phyloP scores from a whole-genome alignment of 2,329 filamentous ascomycete genomes.

The Colletotrichum coccodes region DNA sequence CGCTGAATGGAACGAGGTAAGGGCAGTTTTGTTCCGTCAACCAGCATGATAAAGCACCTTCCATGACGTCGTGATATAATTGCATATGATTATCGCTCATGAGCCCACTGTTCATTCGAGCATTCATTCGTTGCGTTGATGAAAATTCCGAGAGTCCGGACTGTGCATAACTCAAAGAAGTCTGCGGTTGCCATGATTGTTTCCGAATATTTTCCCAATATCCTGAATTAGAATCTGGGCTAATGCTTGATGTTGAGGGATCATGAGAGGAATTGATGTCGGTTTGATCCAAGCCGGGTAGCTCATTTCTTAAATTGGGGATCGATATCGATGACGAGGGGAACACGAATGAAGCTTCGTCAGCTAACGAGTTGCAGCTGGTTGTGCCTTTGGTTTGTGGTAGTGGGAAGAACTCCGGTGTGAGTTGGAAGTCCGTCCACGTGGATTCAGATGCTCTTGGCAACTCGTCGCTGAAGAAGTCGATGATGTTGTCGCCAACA shows the following conservation, averaged over 20 bases:
- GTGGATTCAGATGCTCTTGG: not conserved
- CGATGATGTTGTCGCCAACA: not conserved
- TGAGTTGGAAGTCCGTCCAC: not conserved
- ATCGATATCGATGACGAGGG: not conserved
- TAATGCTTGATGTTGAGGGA: not conserved
- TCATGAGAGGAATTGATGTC: not conserved
- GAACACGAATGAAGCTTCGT: not conserved
- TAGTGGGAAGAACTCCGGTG: not conserved
- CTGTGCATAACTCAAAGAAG: not conserved
- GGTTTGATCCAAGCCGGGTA: not conserved
- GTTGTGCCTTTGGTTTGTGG: not conserved
- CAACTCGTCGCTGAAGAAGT: not conserved
- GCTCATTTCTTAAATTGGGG: not conserved
- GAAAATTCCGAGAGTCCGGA: constrained; percentile 28
- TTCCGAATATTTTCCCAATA: not conserved
- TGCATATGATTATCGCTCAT: constrained; percentile 55
- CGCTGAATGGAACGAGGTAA: constrained; percentile 40
- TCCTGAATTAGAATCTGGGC: not conserved
- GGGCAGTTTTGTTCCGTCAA: constrained; percentile 63
- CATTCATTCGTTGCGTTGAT: constrained; percentile 37
- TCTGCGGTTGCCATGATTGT: not conserved
- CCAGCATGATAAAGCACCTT: constrained; percentile 64
- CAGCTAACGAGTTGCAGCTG: not conserved
- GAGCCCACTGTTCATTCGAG: constrained; percentile 43
- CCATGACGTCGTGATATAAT: constrained; percentile 65